Base-by-base conservation (phyloP, 371 early-diverging fungal genomes). In the Mortierella sp. region DNA sequence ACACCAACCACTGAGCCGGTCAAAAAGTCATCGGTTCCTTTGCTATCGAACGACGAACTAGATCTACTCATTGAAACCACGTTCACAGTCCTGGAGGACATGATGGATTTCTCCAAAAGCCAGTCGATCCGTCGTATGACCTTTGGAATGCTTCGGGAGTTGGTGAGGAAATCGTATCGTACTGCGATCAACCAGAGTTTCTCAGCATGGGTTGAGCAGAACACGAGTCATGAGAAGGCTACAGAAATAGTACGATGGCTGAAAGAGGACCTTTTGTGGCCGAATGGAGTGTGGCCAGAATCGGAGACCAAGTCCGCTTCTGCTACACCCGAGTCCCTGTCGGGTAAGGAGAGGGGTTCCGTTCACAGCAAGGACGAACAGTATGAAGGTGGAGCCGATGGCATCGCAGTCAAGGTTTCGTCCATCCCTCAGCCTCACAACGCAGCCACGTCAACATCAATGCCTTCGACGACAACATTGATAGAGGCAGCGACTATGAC, bases 41-140 rank as follows among this genome's bases (percentile, higher is more conserved):
- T 76, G 9, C 53, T 76, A 0, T 76, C 76, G 18, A 58, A 54
- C 49, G 76, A 76, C 43, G 76, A 76, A 28, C 55, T 76, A 16
- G 76, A 76, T 24, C 47, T 76, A 9, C 31, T 76, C 38, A 76
- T 76, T 50, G 76, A 76, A 26, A 76, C 70, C 5, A 64, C 76
- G 30, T 76, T 76, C 47, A 68, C 66, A 9, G 70, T 69, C n/a
- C 49, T 76, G 18, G 76, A 76, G 38, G 76, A 76, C 18, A 69
- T 76, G 69, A 65, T 76, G 69, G 76, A 76, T 24, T 76, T 76
- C 27, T 69, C 76, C 26, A 68, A 69, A 19, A 65, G 76, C 27
- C 76, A 76, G 52, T 68, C 76, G 42, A 76, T 76, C 54, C 76
- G 76, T 1, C 65, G 76, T 2, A 76, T 76, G 76, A 65, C 76